Base-by-base conservation (phyloP, 257 asterid genomes). In the Solanum boliviense region DNA sequence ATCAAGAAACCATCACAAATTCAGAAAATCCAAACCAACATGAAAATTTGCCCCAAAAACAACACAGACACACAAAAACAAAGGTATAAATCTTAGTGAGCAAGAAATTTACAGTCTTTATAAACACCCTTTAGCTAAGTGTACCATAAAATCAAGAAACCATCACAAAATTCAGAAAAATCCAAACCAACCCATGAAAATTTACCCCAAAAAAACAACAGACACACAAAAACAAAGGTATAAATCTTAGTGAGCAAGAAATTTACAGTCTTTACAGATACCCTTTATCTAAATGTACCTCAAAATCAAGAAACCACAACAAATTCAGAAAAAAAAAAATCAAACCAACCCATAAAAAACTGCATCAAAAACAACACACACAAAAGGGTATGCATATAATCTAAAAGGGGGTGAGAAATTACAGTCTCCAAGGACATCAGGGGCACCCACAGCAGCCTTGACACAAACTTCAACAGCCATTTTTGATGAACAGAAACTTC, bases 381-480 rank as follows among this genome's bases (percentile, higher is more conserved):
- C 60, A 75, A 73, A 36, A 15, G 32, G 21, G 83, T 75, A 62
- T 23, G 31, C 70, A 11, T 75, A 36, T 10, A 48, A 21, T 75
- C 18, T 36, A 3, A 75, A 12, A 5, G 18, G 48, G 84, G 23
- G n/a, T 36, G n/a, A 86, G 84, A 25, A 71, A 84, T 86, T 93
- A 95, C 98, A 95, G 92, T 94, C 98, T 86, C 98, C 98, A 12
- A 90, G 95, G 20, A 88, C 35, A 75, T 91, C 89, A 41, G 97
- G 96, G 34, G 93, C 93, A 65, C 96, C 98, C 21, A 85, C 11
- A 86, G 98, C 98, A 81, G 96, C 98, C 92, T 95, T 95, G 29
- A 92, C 96, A 89, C 93, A 91, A 86, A 92, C 44, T 89, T 95
- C 98, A 36, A 93, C 90, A n/a, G 94, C 98, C 98, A 95, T 95